Base-by-base conservation (phyloP, 1,139 yeast genomes). In the Candida sojae region DNA sequence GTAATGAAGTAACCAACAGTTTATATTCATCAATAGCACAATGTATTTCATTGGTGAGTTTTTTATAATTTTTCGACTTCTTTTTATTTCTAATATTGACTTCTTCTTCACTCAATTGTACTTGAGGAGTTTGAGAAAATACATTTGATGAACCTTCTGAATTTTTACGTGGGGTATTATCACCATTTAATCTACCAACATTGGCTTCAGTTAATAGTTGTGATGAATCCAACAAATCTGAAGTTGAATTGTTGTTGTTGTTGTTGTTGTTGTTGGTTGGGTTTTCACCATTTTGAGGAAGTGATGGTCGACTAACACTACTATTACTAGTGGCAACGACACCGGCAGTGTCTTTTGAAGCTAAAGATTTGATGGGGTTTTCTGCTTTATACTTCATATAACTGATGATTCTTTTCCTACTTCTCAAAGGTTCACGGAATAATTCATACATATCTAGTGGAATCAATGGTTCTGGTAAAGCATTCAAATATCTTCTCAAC, bases 381-480 rank as follows among this genome's bases (percentile, higher is more conserved):
- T 68, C 76, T 0, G 79, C 79, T 57, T 80, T 77, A 54, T 77
- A 79, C 55, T 82, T 80, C 71, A 87, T 73, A 63, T 84, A 86
- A 52, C 79, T 82, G 42, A 83, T 71, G 43, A 88, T 78, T 53
- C 84, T 73, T 9, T 83, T 79, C 55, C 85, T 76, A 43, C 80
- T 75, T 45, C 81, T 71, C 46, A 91, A 74, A 2, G 97, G 97
- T 42, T 80, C 84, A 58, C 99, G 79, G 62, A 93, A 93, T 28
- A 73, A 73, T 55, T 88, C 92, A 66, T 93, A 95, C 52, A 83
- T 71, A 7, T 80, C 80, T 43, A 90, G 71, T 0, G 98, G 97
- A 21, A 93, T 84, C 48, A 93, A 77, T 0, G 99, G 98, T 60
- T 93, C 98, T 0, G 97, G 96, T 49, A 93, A 77, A 40, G 92